Evolutionary conservation across 176 grass and related monocot genomes (phyloP).

Genomic region (Elymus sibiricus): DNA sequence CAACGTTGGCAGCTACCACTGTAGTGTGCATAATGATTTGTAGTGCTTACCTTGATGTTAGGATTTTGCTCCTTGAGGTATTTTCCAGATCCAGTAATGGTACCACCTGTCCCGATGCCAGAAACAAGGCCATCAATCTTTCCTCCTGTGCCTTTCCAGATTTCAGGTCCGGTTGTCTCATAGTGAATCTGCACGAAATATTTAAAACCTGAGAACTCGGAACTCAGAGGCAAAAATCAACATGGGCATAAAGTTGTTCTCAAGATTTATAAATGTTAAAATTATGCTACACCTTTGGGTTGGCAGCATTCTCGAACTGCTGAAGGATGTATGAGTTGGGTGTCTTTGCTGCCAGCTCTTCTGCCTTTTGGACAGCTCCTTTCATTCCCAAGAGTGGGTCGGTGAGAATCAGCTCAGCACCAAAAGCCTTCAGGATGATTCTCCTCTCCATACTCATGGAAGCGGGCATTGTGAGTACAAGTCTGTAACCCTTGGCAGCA

Average conservation of each 20-base stretch:
- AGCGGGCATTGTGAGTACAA: conserved; percentile 82
- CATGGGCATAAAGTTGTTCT: background rate
- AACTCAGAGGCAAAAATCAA: background rate
- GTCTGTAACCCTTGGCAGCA: conserved; percentile 85
- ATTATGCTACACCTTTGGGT: conserved; percentile 61
- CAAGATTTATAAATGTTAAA: conserved; percentile 9
- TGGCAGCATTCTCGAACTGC: conserved; percentile 87
- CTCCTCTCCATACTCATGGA: conserved; percentile 88
- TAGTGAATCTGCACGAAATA: conserved; percentile 69
- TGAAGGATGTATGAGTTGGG: conserved; percentile 83
- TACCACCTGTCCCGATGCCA: conserved; percentile 95
- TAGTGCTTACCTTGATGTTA: conserved; percentile 55
- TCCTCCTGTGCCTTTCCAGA: conserved; percentile 75
- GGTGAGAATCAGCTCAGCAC: conserved; percentile 71
- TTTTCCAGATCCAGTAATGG: conserved; percentile 64
- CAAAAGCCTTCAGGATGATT: conserved; percentile 84
- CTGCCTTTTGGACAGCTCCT: conserved; percentile 69
- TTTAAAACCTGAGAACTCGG: conserved; percentile 25
- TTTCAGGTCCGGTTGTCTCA: conserved; percentile 93
- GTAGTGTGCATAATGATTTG: background rate
- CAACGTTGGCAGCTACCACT: background rate
- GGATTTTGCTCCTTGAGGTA: conserved; percentile 79
- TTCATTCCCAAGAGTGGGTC: conserved; percentile 80
- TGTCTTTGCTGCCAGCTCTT: conserved; percentile 68
- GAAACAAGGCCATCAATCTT: conserved; percentile 71